A percentile compares a stretch with the other conserved stretches of the same genome.
Evolutionary conservation across 208 protist genomes (phyloP).

Genomic region (Leptomonas pyrrhocoris): DNA sequence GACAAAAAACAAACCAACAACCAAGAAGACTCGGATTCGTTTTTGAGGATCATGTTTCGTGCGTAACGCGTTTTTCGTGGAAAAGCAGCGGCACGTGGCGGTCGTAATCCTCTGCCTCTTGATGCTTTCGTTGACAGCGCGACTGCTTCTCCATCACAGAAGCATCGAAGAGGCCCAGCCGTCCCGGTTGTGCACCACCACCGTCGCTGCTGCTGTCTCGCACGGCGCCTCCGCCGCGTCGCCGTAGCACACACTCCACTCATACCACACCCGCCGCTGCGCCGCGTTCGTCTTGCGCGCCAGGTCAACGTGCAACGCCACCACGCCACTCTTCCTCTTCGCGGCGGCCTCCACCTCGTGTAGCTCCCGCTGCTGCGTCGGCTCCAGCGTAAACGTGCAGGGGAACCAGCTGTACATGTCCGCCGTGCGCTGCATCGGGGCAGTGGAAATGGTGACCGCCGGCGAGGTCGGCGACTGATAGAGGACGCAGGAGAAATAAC

Average conservation of each 20-base stretch:
- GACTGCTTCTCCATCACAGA: conserved; percentile 5
- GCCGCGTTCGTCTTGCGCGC: conserved; percentile 36
- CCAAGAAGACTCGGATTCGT: too few relatives aligned
- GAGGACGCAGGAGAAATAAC: conserved; percentile 77
- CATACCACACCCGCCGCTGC: conserved; percentile 72
- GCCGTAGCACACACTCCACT: conserved; percentile 49
- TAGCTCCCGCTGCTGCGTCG: conserved; percentile 34
- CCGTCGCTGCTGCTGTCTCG: neutral
- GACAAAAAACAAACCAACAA: too few relatives aligned
- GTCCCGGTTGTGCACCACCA: conserved; percentile 55
- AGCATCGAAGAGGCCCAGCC: conserved; percentile 74
- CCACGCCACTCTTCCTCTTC: neutral
- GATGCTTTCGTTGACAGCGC: neutral
- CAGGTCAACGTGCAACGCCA: conserved; percentile 41
- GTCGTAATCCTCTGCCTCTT: neutral
- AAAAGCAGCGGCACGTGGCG: too few relatives aligned
- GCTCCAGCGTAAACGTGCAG: conserved; percentile 67
- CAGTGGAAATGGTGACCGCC: conserved; percentile 32
- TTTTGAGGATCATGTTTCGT: too few relatives aligned
- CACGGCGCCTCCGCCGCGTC: neutral
- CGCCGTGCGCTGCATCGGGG: conserved; percentile 38
- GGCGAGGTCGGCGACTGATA: conserved; percentile 34
- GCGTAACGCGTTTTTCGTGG: too few relatives aligned
- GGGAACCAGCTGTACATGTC: conserved; percentile 92
- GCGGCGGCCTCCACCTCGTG: conserved; percentile 27